phyloP scores from a whole-genome alignment of 768 basidiomycete species.

The Myochromella boudieri region DNA sequence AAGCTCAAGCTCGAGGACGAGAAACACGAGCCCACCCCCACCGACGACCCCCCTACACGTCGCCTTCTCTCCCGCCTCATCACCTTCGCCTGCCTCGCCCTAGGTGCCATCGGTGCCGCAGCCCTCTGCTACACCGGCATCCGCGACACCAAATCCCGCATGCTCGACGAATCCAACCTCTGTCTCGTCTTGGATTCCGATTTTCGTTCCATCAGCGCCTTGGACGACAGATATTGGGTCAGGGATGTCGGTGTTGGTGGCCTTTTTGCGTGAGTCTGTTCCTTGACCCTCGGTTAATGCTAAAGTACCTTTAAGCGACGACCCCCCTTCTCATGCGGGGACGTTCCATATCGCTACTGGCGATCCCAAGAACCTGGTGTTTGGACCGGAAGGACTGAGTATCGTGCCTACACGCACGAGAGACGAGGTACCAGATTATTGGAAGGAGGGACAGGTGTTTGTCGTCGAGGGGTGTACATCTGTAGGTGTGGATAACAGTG shows the following conservation, averaged over 20 bases:
- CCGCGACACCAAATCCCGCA: slow-evolving; percentile 32
- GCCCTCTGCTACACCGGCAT: slow-evolving; percentile 56
- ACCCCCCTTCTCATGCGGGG: no score
- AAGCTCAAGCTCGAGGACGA: no score
- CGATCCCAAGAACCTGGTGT: no score
- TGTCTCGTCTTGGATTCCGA: slow-evolving; percentile 75
- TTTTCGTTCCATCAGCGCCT: slow-evolving; percentile 45
- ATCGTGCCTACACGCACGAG: slow-evolving; percentile 80
- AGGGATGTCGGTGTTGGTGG: slow-evolving; percentile 74
- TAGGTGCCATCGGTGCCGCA: slow-evolving; percentile 55
- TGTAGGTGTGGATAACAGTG: no score
- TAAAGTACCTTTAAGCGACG: no score
- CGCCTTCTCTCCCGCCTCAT: no score
- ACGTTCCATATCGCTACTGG: no score
- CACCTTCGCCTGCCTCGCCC: slow-evolving; percentile 51
- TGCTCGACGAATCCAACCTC: slow-evolving; percentile 39
- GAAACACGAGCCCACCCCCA: no score
- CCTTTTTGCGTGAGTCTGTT: slow-evolving; percentile 64
- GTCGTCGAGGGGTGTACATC: slow-evolving; percentile 75
- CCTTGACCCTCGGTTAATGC: slow-evolving; percentile 9
- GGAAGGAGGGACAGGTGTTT: slow-evolving; percentile 57
- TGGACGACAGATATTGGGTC: slow-evolving; percentile 58
- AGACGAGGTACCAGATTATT: slow-evolving; percentile 48
- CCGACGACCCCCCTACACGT: no score
- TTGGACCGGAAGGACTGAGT: slow-evolving; percentile 73